Conservation (phyloP, 2,329 filamentous ascomycete genomes). For the Monosporascus sp. region DNA sequence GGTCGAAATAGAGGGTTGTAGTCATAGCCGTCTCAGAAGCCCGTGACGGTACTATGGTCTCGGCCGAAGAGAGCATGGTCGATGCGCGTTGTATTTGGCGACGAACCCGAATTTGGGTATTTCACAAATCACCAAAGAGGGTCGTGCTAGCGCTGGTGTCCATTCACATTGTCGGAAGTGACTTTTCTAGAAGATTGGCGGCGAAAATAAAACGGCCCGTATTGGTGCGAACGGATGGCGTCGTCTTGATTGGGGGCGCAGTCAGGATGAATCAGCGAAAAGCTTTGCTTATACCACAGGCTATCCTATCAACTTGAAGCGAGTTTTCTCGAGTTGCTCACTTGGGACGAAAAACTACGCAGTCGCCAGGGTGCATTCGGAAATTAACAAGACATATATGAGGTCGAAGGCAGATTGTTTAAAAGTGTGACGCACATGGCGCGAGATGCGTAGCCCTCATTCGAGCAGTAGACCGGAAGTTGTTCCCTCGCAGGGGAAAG, state of each 20-base stretch:
- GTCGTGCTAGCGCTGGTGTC: constrained; percentile 15
- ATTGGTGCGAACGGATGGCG: no score
- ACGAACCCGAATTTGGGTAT: neutral
- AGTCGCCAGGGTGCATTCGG: no score
- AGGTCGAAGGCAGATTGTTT: constrained; percentile 8
- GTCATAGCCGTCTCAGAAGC: neutral
- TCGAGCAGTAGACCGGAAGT: constrained; percentile 3
- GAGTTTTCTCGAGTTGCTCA: no score
- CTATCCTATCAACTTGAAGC: no score
- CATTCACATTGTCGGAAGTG: constrained; percentile 13
- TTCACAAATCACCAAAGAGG: constrained; percentile 11
- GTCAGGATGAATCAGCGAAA: no score
- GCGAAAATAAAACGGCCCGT: no score
- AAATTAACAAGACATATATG: neutral
- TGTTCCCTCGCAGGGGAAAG: neutral
- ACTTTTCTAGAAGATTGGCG: neutral
- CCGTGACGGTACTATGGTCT: constrained; percentile 17
- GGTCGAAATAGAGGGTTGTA: constrained; percentile 24
- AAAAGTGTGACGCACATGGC: constrained; percentile 9
- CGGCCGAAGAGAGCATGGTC: constrained; percentile 24
- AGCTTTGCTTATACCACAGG: no score
- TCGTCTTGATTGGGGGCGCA: no score
- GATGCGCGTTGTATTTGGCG: neutral
- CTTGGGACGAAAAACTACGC: no score
- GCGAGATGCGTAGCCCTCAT: constrained; percentile 7